Evolutionary conservation across 2,329 filamentous ascomycete species (phyloP), one percentile per base, ranked within the genome.

Genomic region (Diaporthe ampelina): DNA sequence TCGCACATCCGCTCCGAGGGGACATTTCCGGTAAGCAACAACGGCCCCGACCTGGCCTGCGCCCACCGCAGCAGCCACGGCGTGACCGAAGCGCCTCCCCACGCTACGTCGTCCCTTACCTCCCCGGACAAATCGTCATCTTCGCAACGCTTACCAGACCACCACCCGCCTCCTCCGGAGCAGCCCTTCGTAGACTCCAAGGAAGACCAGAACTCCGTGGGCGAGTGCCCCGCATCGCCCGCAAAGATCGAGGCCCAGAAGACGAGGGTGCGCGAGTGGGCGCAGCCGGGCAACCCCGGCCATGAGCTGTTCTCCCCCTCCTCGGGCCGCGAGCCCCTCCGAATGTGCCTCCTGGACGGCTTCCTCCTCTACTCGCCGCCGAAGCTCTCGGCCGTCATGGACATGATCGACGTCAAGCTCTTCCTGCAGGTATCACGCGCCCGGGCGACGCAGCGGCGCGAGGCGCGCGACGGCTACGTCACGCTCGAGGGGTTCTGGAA

Each of bases 401-500:
- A 87, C 3, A 84, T 89, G 4, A 88, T 98, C 59, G 92, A 97
- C 80, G 83, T 97, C 54, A 93, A 91, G 79, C 84, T 98, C 4
- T 96, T 98, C 79, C 84, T 98, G 24, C 90, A 92, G 0, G 93
- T 94, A 1, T 89, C 90, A 37, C 92, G 92, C 74, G 85, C 85
- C 17, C 89, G 84, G 54, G 92, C 92, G 4, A 93, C 92, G 79
- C 84, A 86, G 45, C 87, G 94, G 32, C 86, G 94, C 40, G 91
- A 93, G 80, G 91, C 91, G 0, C 86, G 94, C 71, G 91, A 89
- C 77, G 94, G 94, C 15, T 97, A 97, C 81, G 93, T 95, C 40
- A 96, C 94, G 4, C 83, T 93, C 7, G 91, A 98, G 80, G 96
- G 95, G 37, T 99, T 98, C 85, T 99, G 97, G 97, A 89, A 92